Base-by-base conservation (phyloP, 2,329 filamentous ascomycete species). In the Curvularia hawaiiensis region DNA sequence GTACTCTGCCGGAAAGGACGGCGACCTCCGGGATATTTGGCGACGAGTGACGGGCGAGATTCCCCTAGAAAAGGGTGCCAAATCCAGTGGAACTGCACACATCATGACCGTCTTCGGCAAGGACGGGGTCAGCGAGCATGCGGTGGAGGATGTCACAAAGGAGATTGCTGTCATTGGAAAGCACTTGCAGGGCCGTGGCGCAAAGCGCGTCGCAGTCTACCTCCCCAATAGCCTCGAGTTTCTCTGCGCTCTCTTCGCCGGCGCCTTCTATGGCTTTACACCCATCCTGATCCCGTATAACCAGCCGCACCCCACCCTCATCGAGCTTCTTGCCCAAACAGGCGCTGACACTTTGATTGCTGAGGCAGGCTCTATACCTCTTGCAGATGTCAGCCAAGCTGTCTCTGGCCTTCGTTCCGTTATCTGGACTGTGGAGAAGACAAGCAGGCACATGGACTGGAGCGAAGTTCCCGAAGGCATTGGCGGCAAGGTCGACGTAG, bases 361-460 rank as follows among this genome's bases (percentile, higher is more conserved):
- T 2, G 88, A 90, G 31, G 93, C 94, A 3, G 95, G 95, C 41
- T 87, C 90, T n/a, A 85, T 98, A 56, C 91, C 95, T 22, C 86
- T 97, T 43, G 88, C 92, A 61, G 79, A 84, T 38, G 84, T 96
- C 12, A 84, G 87, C 51, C 85, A 88, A 68, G 83, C 82, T 52
- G 92, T 90, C 68, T 83, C 88, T 5, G 83, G 84, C 38, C 83
- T 99, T 45, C 88, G 75, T 60, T 87, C 92, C 65, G 83, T 97
- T 31, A 85, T 97, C 66, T 98, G 93, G 91, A 93, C 97, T 12
- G 92, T 96, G 5, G 94, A 97, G 68, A 86, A 92, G 70, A 92
- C 92, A 41, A 97, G 88, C 79, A 86, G 87, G 66, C 94, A 98
- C 73, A 90, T 99, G 84, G 93, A 97, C 77, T 99, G 94, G 93